Conservation (phyloP, 148 eudicot species). For the Rhododendron williamsianum region DNA sequence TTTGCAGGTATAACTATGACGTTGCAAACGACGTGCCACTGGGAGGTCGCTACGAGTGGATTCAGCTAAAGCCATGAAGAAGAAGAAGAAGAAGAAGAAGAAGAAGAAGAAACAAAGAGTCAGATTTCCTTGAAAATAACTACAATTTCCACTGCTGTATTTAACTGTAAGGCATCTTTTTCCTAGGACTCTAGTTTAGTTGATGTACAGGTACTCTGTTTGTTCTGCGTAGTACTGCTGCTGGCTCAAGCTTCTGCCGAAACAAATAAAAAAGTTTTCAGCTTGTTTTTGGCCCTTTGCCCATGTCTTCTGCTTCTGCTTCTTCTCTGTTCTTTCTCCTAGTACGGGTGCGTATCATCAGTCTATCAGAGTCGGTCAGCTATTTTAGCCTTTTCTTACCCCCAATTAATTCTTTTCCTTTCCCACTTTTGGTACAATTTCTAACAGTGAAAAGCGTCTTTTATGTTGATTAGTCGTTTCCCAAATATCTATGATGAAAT, state of each 20-base stretch:
- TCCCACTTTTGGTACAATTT: not conserved
- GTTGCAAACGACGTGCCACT: slow-evolving; percentile 59
- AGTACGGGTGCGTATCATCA: not conserved
- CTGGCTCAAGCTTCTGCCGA: not conserved
- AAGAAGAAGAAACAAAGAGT: not conserved
- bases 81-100: not conserved
- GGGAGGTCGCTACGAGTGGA: slow-evolving; percentile 90
- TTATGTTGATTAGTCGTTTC: not conserved
- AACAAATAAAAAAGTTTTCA: not conserved
- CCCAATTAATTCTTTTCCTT: not conserved
- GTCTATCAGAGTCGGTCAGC: slow-evolving; percentile 12
- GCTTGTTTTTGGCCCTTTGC: not conserved
- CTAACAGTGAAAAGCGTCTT: not conserved
- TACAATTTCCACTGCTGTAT: not conserved
- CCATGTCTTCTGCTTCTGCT: not conserved
- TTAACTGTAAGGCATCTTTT: not conserved
- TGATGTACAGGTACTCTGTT: slow-evolving; percentile 10
- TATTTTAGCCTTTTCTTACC: not conserved
- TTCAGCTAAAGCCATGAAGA: slow-evolving; percentile 50
- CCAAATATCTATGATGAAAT: not conserved
- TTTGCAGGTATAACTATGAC: slow-evolving; percentile 81
- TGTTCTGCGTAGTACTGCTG: slow-evolving; percentile 3
- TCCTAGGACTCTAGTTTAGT: not conserved
- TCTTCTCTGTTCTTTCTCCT: not conserved
- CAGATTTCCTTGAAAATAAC: too few species aligned